phyloP scores from a whole-genome alignment of 306 rosid genomes.

The Hippophae gyantsensis region DNA sequence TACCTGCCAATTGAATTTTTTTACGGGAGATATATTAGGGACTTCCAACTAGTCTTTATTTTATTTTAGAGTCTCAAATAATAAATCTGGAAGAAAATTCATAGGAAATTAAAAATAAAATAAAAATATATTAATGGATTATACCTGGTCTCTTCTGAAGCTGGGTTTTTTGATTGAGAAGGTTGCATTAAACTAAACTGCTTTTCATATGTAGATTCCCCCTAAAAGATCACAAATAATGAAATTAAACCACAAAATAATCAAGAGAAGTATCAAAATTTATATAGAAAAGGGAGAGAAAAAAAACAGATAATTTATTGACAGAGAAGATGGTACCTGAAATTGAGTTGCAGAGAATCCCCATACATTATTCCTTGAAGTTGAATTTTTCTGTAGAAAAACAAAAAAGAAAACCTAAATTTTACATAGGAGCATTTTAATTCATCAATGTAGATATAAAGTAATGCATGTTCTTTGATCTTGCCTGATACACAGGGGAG shows the following conservation, averaged over 20 bases:
- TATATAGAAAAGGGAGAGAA: neutral
- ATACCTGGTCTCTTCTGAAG: slow-evolving; percentile 53
- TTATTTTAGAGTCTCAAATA: neutral
- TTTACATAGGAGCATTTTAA: neutral
- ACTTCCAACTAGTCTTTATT: neutral
- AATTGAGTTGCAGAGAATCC: slow-evolving; percentile 52
- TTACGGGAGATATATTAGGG: slow-evolving; percentile 11
- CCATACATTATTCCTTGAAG: slow-evolving; percentile 31
- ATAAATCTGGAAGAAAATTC: neutral
- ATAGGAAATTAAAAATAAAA: neutral
- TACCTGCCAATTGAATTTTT: slow-evolving; percentile 26
- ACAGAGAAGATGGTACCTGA: slow-evolving; percentile 30
- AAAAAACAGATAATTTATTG: neutral
- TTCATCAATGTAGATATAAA: neutral
- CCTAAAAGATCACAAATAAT: slow-evolving; percentile 30
- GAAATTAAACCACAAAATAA: neutral
- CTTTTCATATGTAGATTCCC: slow-evolving; percentile 39
- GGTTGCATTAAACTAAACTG: slow-evolving; percentile 37
- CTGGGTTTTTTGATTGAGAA: slow-evolving; percentile 35
- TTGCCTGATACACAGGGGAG: slow-evolving; percentile 57
- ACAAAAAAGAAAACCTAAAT: neutral
- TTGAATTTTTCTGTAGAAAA: slow-evolving; percentile 42
- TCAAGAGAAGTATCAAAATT: neutral
- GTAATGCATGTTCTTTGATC: slow-evolving; percentile 12
- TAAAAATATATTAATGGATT: neutral